phyloP scores from a whole-genome alignment of 164 flowering plant genomes.

The Vitis riparia region DNA sequence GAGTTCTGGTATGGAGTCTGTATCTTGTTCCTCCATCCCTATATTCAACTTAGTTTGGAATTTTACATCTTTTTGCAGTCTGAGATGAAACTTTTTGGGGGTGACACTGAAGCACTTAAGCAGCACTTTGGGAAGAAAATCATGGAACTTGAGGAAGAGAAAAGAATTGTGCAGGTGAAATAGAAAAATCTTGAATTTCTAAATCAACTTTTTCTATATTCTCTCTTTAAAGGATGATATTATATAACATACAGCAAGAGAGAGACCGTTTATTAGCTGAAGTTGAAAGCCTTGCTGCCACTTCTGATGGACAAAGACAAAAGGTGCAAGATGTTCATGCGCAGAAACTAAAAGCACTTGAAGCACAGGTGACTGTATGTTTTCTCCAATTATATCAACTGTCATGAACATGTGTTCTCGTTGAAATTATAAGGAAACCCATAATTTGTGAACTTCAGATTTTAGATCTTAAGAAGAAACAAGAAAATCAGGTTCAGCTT shows the following conservation, averaged over 20 bases:
- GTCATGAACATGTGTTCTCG: background rate
- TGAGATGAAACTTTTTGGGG: conserved; percentile 84
- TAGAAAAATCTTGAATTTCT: conserved; percentile 6
- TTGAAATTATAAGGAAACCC: background rate
- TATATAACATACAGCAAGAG: conserved; percentile 58
- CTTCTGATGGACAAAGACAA: conserved; percentile 72
- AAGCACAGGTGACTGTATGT: conserved; percentile 62
- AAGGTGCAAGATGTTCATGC: conserved; percentile 71
- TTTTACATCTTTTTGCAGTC: conserved; percentile 48
- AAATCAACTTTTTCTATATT: background rate
- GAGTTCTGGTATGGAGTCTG: no score
- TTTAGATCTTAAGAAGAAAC: conserved; percentile 86
- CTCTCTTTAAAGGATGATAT: conserved; percentile 4
- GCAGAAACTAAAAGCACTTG: conserved; percentile 79
- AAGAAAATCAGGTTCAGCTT: conserved; percentile 87
- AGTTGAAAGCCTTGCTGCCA: conserved; percentile 72
- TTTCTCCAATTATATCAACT: conserved; percentile 24
- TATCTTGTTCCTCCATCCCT: background rate
- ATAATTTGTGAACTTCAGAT: conserved; percentile 39
- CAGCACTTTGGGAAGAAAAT: conserved; percentile 88
- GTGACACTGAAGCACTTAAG: conserved; percentile 70
- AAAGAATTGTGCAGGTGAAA: conserved; percentile 71
- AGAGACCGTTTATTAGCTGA: conserved; percentile 75
- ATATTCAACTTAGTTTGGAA: background rate
- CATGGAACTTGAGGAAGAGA: conserved; percentile 89